Base-by-base conservation (phyloP, 805 yeast genomes). In the Priceomyces haplophilus region DNA sequence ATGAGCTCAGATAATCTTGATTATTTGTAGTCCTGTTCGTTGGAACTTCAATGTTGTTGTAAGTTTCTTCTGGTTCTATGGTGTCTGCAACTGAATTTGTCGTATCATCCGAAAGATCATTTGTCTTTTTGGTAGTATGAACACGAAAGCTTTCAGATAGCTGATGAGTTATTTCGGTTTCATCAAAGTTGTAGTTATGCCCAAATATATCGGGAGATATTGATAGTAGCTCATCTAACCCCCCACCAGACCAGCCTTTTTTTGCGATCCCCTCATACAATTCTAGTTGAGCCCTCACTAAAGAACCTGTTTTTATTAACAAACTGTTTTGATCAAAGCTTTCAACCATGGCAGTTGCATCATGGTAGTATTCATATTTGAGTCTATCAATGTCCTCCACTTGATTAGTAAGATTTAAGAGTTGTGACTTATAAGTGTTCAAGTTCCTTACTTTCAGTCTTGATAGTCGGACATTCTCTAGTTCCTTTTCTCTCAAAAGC, bases 221-320 rank as follows among this genome's bases (percentile, higher is more conserved):
- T 1, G 79, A 68, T 18, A 85, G 65, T 41, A 85, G 64, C 19
- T 76, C 82, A 55, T 88, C 96, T 25, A 88, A 64, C 0, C 96
- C 96, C 20, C 91, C 93, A 11, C 95, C 96, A 3, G 84, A 75
- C 87, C 89, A 83, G 3, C 95, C 93, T 56, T 88, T 88, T 43
- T 80, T 72, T 0, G 95, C 95, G 17, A 88, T 79, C 20, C 85
- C 83, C 54, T 86, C 95, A 52, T 79, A 80, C 15, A 88, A 79
- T 53, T 87, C 93, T 13, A 88, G 79, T 57, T 88, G 91, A 2
- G 93, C 90, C 38, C 88, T 67, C 1, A 87, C 82, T 4, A 85
- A 69, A 1, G 84, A 73, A 1, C 88, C 83, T 1, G 87, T 73
- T 40, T 73, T 70, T 15, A 64, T 60, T 36, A 85, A 68, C 3